phyloP scores from a whole-genome alignment of 2,329 filamentous ascomycete genomes.

The Colletotrichum orchidophilum region DNA sequence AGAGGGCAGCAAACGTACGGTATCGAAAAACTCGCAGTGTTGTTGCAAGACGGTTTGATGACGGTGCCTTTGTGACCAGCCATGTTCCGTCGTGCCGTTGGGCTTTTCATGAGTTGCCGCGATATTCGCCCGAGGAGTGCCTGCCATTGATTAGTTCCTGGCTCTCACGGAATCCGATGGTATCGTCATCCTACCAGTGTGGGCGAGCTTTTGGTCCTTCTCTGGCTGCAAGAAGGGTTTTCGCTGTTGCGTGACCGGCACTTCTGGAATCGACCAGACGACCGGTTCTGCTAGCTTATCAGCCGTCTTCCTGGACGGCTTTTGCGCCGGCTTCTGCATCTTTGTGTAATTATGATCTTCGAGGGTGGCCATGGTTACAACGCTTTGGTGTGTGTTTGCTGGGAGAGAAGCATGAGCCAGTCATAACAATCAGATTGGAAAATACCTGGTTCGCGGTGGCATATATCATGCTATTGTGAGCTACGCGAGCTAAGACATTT shows the following conservation, averaged over 20 bases:
- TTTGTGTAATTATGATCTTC: neutral
- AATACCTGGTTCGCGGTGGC: neutral
- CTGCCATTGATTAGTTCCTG: conserved; percentile 22
- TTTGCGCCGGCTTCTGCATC: neutral
- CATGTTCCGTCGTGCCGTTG: conserved; percentile 44
- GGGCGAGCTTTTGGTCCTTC: conserved; percentile 38
- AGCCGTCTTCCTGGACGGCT: neutral
- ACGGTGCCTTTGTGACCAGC: conserved; percentile 42
- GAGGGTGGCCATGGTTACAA: conserved; percentile 1
- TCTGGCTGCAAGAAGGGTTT: conserved; percentile 43
- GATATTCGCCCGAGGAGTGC: conserved; percentile 46
- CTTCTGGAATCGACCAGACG: conserved; percentile 26
- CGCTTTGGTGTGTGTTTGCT: neutral
- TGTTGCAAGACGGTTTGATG: conserved; percentile 50
- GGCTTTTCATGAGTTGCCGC: conserved; percentile 46
- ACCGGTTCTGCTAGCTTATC: conserved; percentile 7
- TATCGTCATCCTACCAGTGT: conserved; percentile 36
- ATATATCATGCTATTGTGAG: neutral
- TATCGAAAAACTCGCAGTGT: conserved; percentile 53
- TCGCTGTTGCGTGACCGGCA: conserved; percentile 40
- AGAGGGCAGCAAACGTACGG: neutral
- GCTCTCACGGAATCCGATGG: neutral
- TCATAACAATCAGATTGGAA: neutral
- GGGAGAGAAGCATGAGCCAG: neutral
- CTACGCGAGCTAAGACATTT: neutral